Base-by-base conservation (phyloP, 148 eudicot species). In the Dianthus caryophyllus region DNA sequence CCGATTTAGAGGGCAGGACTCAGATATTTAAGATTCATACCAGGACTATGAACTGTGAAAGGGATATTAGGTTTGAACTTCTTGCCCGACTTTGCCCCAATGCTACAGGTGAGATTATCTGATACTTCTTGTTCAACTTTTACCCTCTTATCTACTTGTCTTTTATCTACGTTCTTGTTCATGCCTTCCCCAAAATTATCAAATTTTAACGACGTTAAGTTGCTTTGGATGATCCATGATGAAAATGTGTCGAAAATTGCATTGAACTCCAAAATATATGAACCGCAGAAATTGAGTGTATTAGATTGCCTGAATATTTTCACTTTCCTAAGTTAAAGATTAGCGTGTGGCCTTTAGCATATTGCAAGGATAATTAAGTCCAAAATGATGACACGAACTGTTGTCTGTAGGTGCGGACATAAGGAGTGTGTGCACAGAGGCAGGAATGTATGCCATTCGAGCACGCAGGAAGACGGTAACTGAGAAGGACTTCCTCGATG, bases 51-150 rank as follows among this genome's bases (percentile, higher is more conserved):
- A 92, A 92, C 71, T 92, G 96, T 76, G 97, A 88, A 72, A 84
- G 97, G 71, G 93, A 87, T 73, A 76, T 91, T 56, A 82, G 97
- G 25, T 91, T 87, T 81, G 97, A 91, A 64, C 97, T 91, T 61
- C 79, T 91, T 67, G 97, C 97, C 74, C 90, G 97, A 25, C 96
- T 91, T 44, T 91, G 97, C 85, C 97, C 97, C 36, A 91, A 91
- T 69, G 85, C 96, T 33, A 91, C 96, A 30, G 97, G 97, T 91
- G 74, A 17, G n/a, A n/a, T n/a, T n/a, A n/a, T n/a, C n/a, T 17
- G 6, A 10, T 22, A 53, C 57, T 53, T 21, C 47, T 38, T 13
- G 13, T 2, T 20, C 22, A n/a, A n/a, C n/a, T 43, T 27, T 21
- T 29, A 10, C 9, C 27, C 6, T 9, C 21, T 10, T 53, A 6